A percentile compares a stretch with the other conserved stretches of the same genome.
Evolutionary conservation across 2,329 filamentous ascomycete species (phyloP).

Genomic region (Lachnellula cervina): DNA sequence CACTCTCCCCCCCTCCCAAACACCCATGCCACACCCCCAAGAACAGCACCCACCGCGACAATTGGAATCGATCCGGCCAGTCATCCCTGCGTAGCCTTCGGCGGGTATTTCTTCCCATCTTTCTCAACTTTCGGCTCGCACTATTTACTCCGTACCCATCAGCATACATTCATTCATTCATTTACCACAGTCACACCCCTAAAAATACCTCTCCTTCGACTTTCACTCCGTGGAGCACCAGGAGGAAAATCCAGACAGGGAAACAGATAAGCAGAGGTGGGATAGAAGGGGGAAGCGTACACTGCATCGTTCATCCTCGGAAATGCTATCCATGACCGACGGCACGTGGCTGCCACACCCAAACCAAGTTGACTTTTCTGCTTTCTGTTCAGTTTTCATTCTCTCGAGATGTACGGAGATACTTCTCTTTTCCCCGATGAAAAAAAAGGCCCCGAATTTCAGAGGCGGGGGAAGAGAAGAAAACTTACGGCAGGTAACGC

Average conservation of each 20-base stretch:
- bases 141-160: not conserved
- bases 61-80: slow-evolving; percentile 7
- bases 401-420: not conserved
- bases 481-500: slow-evolving; percentile 45
- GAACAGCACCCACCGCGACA: not conserved
- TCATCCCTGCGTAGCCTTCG: slow-evolving; percentile 37
- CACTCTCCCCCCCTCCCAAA: not conserved
- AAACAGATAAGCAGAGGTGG: not conserved
- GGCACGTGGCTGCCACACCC: slow-evolving; percentile 49
- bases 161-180: too few relatives aligned
- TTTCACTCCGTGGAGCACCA: too few relatives aligned
- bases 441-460: too few relatives aligned
- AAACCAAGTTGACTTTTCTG: slow-evolving; percentile 49
- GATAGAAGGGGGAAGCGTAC: slow-evolving; percentile 6
- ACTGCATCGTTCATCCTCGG: slow-evolving; percentile 47
- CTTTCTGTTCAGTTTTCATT: not conserved
- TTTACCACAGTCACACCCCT: not conserved
- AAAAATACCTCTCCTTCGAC: not conserved
- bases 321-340: slow-evolving; percentile 47
- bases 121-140: slow-evolving; percentile 47
- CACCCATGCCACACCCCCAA: not conserved
- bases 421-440: not conserved
- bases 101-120: slow-evolving; percentile 48
- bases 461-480: not conserved
- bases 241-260: not conserved